Conservation (phyloP, 2,329 filamentous ascomycete genomes). For the Pleurostoma richardsiae region DNA sequence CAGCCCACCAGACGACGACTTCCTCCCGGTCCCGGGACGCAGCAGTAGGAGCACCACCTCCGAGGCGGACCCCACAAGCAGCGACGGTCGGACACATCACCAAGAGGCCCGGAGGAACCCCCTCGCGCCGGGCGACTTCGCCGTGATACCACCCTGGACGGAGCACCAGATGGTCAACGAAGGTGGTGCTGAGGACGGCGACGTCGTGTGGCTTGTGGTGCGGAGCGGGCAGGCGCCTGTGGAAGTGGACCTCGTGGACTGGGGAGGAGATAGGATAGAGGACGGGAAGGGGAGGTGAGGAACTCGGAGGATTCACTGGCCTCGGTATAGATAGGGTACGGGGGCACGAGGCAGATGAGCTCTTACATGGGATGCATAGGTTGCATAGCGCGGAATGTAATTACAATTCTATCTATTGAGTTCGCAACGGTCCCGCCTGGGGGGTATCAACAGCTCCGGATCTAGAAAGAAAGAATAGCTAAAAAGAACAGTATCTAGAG, state of each 20-base stretch:
- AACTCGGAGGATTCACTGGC: too few species aligned
- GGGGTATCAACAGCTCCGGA: too few species aligned
- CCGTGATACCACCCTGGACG: slow-evolving; percentile 63
- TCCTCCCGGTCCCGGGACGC: background rate
- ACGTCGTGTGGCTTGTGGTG: slow-evolving; percentile 62
- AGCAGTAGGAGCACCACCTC: too few species aligned
- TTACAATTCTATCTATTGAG: too few species aligned
- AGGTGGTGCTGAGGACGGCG: slow-evolving; percentile 40
- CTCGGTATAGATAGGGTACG: too few species aligned
- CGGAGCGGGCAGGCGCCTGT: slow-evolving; percentile 56
- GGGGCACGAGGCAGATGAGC: too few species aligned
- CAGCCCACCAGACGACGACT: slow-evolving; percentile 36
- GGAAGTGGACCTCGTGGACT: slow-evolving; percentile 58
- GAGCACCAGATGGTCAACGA: slow-evolving; percentile 69
- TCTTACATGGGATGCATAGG: too few species aligned
- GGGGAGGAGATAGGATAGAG: slow-evolving; percentile 41
- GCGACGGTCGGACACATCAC: too few species aligned
- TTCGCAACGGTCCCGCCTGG: too few species aligned
- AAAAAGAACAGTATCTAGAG: slow-evolving; percentile 1
- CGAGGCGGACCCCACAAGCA: too few species aligned
- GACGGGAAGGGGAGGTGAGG: background rate
- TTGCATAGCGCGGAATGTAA: too few species aligned
- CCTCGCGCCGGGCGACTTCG: slow-evolving; percentile 62
- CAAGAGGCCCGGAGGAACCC: slow-evolving; percentile 43
- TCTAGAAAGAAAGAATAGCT: too few species aligned